Evolutionary conservation across 768 basidiomycete species (phyloP), one percentile per base, ranked within the genome.

Genomic region (Cystobasidium ongulense): DNA sequence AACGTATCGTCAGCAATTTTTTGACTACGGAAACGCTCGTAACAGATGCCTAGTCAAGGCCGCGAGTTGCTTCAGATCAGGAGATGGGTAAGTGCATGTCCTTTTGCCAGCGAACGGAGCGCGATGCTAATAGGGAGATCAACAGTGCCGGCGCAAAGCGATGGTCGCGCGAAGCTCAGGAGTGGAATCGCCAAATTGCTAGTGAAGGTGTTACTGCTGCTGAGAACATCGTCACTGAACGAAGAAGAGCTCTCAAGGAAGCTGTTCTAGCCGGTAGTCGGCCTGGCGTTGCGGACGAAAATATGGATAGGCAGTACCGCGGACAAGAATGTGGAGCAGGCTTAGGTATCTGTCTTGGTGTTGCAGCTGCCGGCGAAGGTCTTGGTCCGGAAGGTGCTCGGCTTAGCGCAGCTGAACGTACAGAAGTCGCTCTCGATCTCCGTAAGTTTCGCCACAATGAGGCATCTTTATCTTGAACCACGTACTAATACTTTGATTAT

Each of bases 1-100:
- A 87, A 81, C 87, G 0, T 95, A 96, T 79, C 88, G 96, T 21
- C 85, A 88, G 38, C 87, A 90, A 38, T 93, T 91, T 29, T 85
- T 98, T 72, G 90, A 96, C 78, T 87, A 97, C 27, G 96, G 95
- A 63, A 90, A 92, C 1, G 91, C 91, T 36, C 85, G 96, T 41
- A 98, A 98, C 78, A 92, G 92, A 18, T 96, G 91, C 81, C 84
- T 99, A 31, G 91, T 91, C 0, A 87, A 92, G 53, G 96, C 96
- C 15, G 95, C 96, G 1, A 93, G 96, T 78, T 92, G 94, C 1
- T 99, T 92, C 91, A 85, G 91, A 68, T 86, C 92, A 1, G 94
- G 95, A 0, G 96, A 99, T 77, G 95, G 95, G 68, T 71, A n/a
- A 27, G 63, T 23, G 65, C 31, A 43, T 17, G 13, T 23, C 25